A percentile compares a stretch with the other conserved stretches of the same genome.
These are phyloP conservation scores for Termitomyces bulborhizus DNA, from an alignment of 768 basidiomycete genomes.

Conservation along the genomic window DNA sequence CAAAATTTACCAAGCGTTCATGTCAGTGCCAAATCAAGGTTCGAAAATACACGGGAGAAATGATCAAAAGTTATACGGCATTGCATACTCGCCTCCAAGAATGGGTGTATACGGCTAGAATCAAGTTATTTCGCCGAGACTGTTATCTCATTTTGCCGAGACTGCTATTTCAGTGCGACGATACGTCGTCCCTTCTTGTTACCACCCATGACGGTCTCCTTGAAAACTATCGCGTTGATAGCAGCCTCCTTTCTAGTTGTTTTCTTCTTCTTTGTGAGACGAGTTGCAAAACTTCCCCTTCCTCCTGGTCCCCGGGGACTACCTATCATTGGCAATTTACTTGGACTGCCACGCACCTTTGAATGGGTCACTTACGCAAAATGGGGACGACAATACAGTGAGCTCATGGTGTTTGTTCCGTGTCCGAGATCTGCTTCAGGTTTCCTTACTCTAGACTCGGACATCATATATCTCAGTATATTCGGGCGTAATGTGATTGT, in stretches of 20 bases:
- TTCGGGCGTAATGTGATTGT: slow-evolving; percentile 17
- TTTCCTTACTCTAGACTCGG: slow-evolving; percentile 10
- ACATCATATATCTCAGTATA: slow-evolving; percentile 19
- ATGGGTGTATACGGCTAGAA: too few species aligned
- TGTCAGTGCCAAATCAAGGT: too few species aligned
- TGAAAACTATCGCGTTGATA: not conserved
- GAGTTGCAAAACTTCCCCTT: slow-evolving; percentile 12
- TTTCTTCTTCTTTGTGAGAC: not conserved
- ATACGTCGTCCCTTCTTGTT: not conserved
- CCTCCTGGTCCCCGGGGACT: slow-evolving; percentile 37
- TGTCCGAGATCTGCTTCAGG: not conserved
- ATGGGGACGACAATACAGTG: slow-evolving; percentile 34
- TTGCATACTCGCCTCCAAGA: too few species aligned
- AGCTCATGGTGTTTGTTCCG: not conserved
- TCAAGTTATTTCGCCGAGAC: not conserved
- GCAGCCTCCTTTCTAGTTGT: not conserved
- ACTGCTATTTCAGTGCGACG: not conserved
- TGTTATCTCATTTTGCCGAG: not conserved
- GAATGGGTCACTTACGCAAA: slow-evolving; percentile 31
- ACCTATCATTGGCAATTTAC: slow-evolving; percentile 35
- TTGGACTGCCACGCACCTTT: slow-evolving; percentile 29
- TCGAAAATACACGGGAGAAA: too few species aligned
- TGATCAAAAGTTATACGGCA: too few species aligned
- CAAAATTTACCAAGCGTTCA: not conserved
- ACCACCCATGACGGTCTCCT: not conserved